phyloP scores from a whole-genome alignment of 148 eudicot species.

The Chenopodium quinoa region DNA sequence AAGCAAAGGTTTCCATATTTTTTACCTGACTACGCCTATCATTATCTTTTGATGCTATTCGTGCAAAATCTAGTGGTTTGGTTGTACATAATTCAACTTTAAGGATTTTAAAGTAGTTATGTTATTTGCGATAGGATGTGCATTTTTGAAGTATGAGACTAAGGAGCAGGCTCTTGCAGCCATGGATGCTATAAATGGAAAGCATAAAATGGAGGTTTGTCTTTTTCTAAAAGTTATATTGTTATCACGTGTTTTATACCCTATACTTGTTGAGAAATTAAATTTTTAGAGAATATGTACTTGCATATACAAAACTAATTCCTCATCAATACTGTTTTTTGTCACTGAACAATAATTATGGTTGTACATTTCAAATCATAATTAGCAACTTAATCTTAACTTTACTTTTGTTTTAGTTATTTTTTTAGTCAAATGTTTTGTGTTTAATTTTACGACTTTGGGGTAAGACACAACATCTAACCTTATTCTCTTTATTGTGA shows the following conservation, averaged over 20 bases:
- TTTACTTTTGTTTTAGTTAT: no score
- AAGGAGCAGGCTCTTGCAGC: slow-evolving; percentile 96
- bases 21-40: not conserved
- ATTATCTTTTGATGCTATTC: not conserved
- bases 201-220: slow-evolving; percentile 92
- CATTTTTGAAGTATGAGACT: slow-evolving; percentile 92
- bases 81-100: slow-evolving; percentile 9
- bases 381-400: not conserved
- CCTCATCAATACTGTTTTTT: not conserved
- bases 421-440: no score
- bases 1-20: slow-evolving; percentile 74
- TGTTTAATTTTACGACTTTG: not conserved
- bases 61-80: not conserved
- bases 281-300: no score
- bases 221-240: slow-evolving; percentile 7
- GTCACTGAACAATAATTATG: not conserved
- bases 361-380: not conserved
- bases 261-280: not conserved
- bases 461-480: not conserved
- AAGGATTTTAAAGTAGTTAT: slow-evolving; percentile 8
- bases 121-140: slow-evolving; percentile 60
- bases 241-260: not conserved
- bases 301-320: no score
- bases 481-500: no score
- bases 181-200: slow-evolving; percentile 81